Conservation (phyloP, 768 basidiomycete species). For the Collybiopsis confluens region DNA sequence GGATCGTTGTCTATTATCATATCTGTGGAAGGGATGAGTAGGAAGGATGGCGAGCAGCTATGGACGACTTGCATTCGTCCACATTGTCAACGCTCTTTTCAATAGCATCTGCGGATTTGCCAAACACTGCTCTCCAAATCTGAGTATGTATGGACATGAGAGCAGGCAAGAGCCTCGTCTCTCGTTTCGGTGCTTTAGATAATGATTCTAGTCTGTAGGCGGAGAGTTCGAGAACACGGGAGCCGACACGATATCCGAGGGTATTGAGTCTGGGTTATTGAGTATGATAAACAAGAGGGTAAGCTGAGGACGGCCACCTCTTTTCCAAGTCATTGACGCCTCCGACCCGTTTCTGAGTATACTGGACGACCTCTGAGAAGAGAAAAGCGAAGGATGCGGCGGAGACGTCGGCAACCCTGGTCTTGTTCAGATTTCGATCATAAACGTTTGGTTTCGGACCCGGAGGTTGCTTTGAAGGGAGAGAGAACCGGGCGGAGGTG, state of each 20-base stretch:
- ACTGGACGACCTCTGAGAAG: slow-evolving; percentile 91
- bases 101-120: slow-evolving; percentile 89
- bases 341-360: slow-evolving; percentile 91
- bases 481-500: slow-evolving; percentile 66
- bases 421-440: slow-evolving; percentile 87
- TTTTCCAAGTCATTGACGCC: slow-evolving; percentile 95
- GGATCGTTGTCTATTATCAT: slow-evolving; percentile 99
- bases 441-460: slow-evolving; percentile 71
- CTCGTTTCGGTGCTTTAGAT: slow-evolving; percentile 88
- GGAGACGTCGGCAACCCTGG: slow-evolving; percentile 79
- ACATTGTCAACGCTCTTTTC: slow-evolving; percentile 96
- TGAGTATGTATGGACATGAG: slow-evolving; percentile 94
- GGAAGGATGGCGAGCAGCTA: slow-evolving; percentile 2
- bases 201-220: slow-evolving; percentile 72
- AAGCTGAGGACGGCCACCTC: slow-evolving; percentile 46
- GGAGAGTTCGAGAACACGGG: slow-evolving; percentile 82
- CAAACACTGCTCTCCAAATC: slow-evolving; percentile 92
- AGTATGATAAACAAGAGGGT: slow-evolving; percentile 5
- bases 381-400: slow-evolving; percentile 83
- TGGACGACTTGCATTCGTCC: slow-evolving; percentile 91
- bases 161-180: slow-evolving; percentile 84
- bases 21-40: slow-evolving; percentile 42
- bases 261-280: slow-evolving; percentile 67
- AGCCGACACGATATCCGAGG: slow-evolving; percentile 89
- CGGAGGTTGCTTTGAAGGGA: slow-evolving; percentile 44